Evolutionary conservation across 345 rosid genomes (phyloP), one percentile per base, ranked within the genome.

Genomic region (Eucalyptus pauciflora): DNA sequence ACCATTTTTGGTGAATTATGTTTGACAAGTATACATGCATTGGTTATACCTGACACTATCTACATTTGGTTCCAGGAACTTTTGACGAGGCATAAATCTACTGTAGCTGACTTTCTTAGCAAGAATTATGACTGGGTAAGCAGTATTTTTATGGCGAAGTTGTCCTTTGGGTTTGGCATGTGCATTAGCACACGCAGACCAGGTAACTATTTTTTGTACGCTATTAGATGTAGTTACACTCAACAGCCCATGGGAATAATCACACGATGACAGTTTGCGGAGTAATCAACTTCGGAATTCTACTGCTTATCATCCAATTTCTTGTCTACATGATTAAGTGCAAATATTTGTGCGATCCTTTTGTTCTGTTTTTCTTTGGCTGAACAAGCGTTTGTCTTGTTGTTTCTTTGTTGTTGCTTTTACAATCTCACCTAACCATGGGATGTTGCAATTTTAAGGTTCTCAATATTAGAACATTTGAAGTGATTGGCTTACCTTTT

Each of bases 101-200:
- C 99, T 25, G 99, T 98, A 49, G 98, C 99, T 50, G 99, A 97
- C 69, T 98, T 98, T 94, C 99, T 98, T 81, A 93, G 94, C 31
- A 96, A 93, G 92, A 97, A 97, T 90, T 97, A 98, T 93, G 99
- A 97, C 33, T 97, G 99, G 99, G 99, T 94, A 90, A 93, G 94
- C 88, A 87, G 64, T 37, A 20, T 54, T 54, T 9, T 6, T 86
- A 54, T 41, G 85, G 8, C 5, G 16, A 76, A 76, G 85, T 20
- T 37, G 83, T 76, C 20, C 48, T 76, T 20, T 76, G 85, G 27
- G 48, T 76, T 22, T 76, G 85, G 85, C 48, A 41, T 76, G 48
- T 41, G 85, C 85, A 76, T 76, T 45, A 22, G 48, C 48, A 41
- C 48, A 76, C 2, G 85, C 24, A 20, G 48, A 76, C 48, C 85